Percentiles rank a stretch among this genome's conserved stretches.
Evolutionary conservation across 2,329 filamentous ascomycete genomes (phyloP).

Genomic region (Fusarium torreyae): DNA sequence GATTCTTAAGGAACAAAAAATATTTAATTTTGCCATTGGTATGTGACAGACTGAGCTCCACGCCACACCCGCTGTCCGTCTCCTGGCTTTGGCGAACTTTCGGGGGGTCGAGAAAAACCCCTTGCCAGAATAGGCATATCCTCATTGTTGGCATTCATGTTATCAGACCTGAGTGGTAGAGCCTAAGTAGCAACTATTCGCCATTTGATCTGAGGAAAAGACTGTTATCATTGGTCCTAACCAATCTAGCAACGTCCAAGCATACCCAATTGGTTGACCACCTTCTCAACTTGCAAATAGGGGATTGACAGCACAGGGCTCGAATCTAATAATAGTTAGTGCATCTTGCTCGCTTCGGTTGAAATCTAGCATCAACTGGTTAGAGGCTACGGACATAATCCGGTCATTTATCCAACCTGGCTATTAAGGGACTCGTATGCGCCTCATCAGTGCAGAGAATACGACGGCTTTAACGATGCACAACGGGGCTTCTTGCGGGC

Average conservation of each 20-base stretch:
- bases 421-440: conserved; percentile 2
- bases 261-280: too few species aligned
- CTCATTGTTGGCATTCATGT: not conserved
- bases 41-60: conserved; percentile 24
- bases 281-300: too few species aligned
- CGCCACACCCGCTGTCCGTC: conserved; percentile 1
- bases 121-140: too few species aligned
- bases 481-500: conserved; percentile 7
- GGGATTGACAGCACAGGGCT: too few species aligned
- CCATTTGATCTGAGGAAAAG: too few species aligned
- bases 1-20: not conserved
- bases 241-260: too few species aligned
- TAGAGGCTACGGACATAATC: conserved; percentile 10
- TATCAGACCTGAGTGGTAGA: not conserved
- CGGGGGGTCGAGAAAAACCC: too few species aligned
- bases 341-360: too few species aligned
- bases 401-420: conserved; percentile 2
- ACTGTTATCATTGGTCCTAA: too few species aligned
- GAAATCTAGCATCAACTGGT: too few species aligned
- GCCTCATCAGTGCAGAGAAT: conserved; percentile 9
- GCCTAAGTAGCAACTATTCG: too few species aligned
- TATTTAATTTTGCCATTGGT: conserved; percentile 4
- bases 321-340: too few species aligned
- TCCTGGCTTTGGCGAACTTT: not conserved
- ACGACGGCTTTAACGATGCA: conserved; percentile 14